phyloP scores from a whole-genome alignment of 176 grass and related monocot species.

The Hyparrhenia diplandra region DNA sequence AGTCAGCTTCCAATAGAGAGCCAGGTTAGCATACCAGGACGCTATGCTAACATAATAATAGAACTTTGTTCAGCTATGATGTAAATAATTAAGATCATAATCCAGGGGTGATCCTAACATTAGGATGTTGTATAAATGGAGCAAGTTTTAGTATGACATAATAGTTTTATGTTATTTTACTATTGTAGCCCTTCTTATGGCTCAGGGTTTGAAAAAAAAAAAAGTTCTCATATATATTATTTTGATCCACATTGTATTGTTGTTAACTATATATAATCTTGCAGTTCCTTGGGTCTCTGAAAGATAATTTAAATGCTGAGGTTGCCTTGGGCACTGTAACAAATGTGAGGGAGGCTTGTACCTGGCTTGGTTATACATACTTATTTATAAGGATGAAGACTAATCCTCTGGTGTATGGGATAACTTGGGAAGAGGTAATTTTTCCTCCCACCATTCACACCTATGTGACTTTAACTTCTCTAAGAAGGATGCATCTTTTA shows the following conservation, averaged over 20 bases:
- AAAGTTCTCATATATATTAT: neutral
- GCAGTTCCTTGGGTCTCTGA: constrained; percentile 86
- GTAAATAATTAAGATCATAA: neutral
- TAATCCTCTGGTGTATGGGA: constrained; percentile 92
- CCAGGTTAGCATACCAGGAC: constrained; percentile 48
- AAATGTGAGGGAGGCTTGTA: constrained; percentile 94
- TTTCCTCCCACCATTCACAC: constrained; percentile 12
- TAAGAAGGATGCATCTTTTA: neutral
- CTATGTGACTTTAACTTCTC: neutral
- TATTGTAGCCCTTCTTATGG: neutral
- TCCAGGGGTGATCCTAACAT: neutral
- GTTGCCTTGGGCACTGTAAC: constrained; percentile 94
- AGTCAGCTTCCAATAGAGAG: constrained; percentile 98
- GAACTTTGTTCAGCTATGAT: constrained; percentile 9
- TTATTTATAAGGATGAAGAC: constrained; percentile 99
- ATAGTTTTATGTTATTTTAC: neutral
- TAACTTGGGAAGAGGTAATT: constrained; percentile 90
- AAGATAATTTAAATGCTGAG: constrained; percentile 99
- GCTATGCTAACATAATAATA: constrained; percentile 6
- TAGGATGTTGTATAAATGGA: neutral
- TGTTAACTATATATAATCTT: constrained; percentile 16
- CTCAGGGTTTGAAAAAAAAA: neutral
- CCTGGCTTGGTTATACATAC: constrained; percentile 98
- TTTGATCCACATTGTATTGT: neutral
- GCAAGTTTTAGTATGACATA: neutral